Conservation (phyloP, 768 basidiomycete species). For the Imleria badia region DNA sequence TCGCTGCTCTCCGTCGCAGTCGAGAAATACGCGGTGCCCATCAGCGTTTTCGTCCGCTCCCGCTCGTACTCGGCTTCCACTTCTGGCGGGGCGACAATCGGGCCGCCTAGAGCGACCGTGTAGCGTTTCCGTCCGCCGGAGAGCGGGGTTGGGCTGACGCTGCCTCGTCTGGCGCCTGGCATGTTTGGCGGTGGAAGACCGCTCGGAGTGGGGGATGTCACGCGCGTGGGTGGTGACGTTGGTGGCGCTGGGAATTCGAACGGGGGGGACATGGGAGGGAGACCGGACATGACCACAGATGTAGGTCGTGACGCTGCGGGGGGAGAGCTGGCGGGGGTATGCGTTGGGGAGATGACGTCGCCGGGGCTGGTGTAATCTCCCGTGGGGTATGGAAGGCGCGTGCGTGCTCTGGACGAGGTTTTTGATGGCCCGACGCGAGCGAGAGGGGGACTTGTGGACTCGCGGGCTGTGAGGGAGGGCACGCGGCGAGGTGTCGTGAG, state of each 20-base stretch:
- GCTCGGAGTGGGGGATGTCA: conserved; percentile 24
- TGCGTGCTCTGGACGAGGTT: conserved; percentile 28
- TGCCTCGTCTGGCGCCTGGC: conserved; percentile 44
- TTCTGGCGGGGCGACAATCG: conserved; percentile 47
- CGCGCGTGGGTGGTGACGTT: conserved; percentile 24
- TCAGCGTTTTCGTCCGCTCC: conserved; percentile 23
- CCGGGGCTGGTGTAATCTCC: conserved; percentile 78
- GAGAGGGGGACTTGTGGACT: conserved; percentile 65
- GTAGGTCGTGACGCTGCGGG: conserved; percentile 41
- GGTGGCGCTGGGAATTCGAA: conserved; percentile 18
- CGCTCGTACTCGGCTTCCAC: conserved; percentile 31
- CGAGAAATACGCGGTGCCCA: conserved; percentile 47
- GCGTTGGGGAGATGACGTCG: conserved; percentile 37
- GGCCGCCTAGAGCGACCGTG: conserved; percentile 80
- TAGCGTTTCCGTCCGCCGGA: conserved; percentile 64
- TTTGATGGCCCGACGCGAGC: conserved; percentile 44
- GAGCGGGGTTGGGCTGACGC: conserved; percentile 68
- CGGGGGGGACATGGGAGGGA: conserved; percentile 34
- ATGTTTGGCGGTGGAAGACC: conserved; percentile 45
- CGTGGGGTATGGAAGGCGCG: conserved; percentile 75
- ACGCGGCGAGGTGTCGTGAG: conserved; percentile 32
- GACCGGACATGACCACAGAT: conserved; percentile 45
- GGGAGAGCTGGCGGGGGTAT: conserved; percentile 48
- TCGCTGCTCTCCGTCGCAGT: conserved; percentile 37
- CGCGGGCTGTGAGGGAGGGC: conserved; percentile 47